phyloP scores from a whole-genome alignment of 345 rosid genomes.

The Populus davidiana region DNA sequence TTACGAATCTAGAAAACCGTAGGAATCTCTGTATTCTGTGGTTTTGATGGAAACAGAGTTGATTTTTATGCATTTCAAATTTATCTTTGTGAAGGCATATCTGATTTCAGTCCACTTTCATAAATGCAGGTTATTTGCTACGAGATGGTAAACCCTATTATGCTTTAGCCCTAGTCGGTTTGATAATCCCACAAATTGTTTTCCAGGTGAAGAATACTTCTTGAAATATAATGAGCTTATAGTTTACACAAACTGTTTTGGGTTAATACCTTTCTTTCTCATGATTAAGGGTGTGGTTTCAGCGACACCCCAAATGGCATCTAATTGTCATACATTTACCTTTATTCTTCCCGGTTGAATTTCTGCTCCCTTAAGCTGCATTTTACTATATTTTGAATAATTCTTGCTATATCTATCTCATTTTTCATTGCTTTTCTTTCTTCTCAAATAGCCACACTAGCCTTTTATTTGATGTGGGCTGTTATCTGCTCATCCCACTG shows the following conservation, averaged over 20 bases:
- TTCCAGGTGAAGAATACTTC: slow-evolving; percentile 60
- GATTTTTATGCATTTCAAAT: neutral
- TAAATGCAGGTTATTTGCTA: slow-evolving; percentile 72
- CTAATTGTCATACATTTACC: neutral
- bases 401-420: neutral
- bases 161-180: slow-evolving; percentile 73
- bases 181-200: slow-evolving; percentile 74
- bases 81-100: neutral
- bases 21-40: neutral
- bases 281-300: neutral
- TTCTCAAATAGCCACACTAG: neutral
- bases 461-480: neutral
- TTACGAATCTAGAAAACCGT: neutral
- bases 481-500: neutral
- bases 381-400: neutral
- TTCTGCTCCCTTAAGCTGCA: neutral
- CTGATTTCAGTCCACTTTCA: neutral
- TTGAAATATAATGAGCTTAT: neutral
- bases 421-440: neutral
- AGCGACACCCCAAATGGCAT: neutral
- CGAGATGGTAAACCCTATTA: slow-evolving; percentile 92
- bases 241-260: neutral
- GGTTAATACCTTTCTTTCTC: neutral
- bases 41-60: neutral
- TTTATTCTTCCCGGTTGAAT: neutral